Evolutionary conservation across 768 basidiomycete genomes (phyloP).

Genomic region (Lyophyllum semitale): DNA sequence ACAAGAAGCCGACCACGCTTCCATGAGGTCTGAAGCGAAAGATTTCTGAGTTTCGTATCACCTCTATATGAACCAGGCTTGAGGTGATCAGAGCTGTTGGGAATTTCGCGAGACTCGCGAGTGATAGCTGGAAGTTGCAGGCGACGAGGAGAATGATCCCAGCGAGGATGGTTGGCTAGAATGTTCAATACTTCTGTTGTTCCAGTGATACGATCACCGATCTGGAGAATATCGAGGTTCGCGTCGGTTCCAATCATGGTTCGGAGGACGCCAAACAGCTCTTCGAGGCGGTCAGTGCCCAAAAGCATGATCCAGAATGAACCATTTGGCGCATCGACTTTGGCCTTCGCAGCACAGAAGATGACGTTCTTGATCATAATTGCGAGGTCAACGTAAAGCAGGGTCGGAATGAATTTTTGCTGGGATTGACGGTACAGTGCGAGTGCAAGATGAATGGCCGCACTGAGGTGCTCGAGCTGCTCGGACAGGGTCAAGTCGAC

Average conservation of each 20-base stretch:
- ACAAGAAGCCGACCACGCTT: slow-evolving; percentile 19
- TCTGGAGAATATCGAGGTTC: slow-evolving; percentile 26
- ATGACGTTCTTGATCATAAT: slow-evolving; percentile 38
- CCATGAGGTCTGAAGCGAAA: slow-evolving; percentile 30
- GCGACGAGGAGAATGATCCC: slow-evolving; percentile 35
- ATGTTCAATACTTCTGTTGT: slow-evolving; percentile 31
- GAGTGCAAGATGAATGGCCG: slow-evolving; percentile 27
- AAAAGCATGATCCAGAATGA: slow-evolving; percentile 35
- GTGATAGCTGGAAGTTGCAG: slow-evolving; percentile 30
- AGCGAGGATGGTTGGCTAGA: slow-evolving; percentile 34
- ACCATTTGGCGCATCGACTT: slow-evolving; percentile 29
- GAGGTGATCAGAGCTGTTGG: slow-evolving; percentile 30
- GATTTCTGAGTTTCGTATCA: slow-evolving; percentile 25
- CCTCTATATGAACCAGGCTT: slow-evolving; percentile 35
- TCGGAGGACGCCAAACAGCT: slow-evolving; percentile 33
- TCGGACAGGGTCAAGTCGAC: slow-evolving; percentile 29
- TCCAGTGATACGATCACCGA: slow-evolving; percentile 27
- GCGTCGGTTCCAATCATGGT: slow-evolving; percentile 37
- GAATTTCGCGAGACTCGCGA: slow-evolving; percentile 21
- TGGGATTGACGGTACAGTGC: background rate
- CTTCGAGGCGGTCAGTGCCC: slow-evolving; percentile 38
- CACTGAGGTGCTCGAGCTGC: slow-evolving; percentile 33
- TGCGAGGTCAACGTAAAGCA: slow-evolving; percentile 32
- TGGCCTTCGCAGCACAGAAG: slow-evolving; percentile 39
- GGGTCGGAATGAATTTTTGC: slow-evolving; percentile 3